Evolutionary conservation across 352 stramenopile species (phyloP).

Genomic region (Peronospora destructor): DNA sequence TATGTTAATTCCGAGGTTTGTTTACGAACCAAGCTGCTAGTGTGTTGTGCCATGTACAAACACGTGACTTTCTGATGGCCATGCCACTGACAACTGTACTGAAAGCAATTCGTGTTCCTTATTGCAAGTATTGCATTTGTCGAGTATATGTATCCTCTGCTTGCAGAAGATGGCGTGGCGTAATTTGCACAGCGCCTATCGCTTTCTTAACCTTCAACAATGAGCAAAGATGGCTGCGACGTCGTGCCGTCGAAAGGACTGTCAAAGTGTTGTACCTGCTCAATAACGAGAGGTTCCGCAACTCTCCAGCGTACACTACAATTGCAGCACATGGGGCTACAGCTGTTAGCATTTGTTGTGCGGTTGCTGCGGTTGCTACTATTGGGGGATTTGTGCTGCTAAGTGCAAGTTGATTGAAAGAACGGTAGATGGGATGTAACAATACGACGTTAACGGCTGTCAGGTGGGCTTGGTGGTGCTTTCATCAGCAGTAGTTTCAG

Average conservation of each 20-base stretch:
- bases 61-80: too few relatives aligned
- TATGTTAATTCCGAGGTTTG: too few relatives aligned
- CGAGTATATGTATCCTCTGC: neutral
- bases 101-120: neutral
- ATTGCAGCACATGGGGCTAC: neutral
- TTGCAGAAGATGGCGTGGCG: neutral
- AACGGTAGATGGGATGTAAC: constrained; percentile 1
- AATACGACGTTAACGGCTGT: constrained; percentile 1
- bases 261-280: constrained; percentile 8
- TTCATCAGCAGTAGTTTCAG: too few relatives aligned
- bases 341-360: neutral
- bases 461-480: neutral
- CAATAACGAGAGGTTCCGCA: too few relatives aligned
- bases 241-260: constrained; percentile 13
- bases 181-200: constrained; percentile 18
- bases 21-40: too few relatives aligned
- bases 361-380: neutral
- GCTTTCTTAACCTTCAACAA: constrained; percentile 23
- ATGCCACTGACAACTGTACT: too few relatives aligned
- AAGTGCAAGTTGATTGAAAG: constrained; percentile 1
- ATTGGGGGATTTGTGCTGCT: too few relatives aligned
- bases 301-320: too few relatives aligned
- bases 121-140: neutral
- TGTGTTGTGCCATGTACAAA: too few relatives aligned
- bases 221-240: constrained; percentile 9